A percentile compares a stretch with the other conserved stretches of the same genome.
These are phyloP conservation scores for Sclerotinia nivalis DNA, from an alignment of 2,329 filamentous ascomycete species.

Conservation along the genomic window DNA sequence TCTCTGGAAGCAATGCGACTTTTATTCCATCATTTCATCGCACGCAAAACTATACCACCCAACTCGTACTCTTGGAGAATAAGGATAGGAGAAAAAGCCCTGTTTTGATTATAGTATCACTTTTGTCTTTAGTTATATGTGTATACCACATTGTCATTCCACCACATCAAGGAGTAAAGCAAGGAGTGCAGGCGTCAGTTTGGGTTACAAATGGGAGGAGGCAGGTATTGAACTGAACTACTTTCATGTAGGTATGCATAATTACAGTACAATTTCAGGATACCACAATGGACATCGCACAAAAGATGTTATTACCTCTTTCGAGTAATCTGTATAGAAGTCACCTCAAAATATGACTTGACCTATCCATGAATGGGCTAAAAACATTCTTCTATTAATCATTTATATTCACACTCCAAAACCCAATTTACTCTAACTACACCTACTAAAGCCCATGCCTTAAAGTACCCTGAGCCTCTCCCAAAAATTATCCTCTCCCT, in stretches of 20 bases:
- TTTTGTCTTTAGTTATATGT: constrained; percentile 4
- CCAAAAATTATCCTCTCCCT: constrained; percentile 5
- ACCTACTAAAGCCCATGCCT: constrained; percentile 8
- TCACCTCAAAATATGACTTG: not conserved
- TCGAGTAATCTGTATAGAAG: not conserved
- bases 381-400: not conserved
- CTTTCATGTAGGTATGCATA: constrained; percentile 15
- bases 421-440: constrained; percentile 22
- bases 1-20: constrained; percentile 4
- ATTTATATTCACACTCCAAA: constrained; percentile 12
- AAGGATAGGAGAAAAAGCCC: constrained; percentile 10
- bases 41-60: not conserved
- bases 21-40: constrained; percentile 1
- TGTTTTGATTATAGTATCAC: constrained; percentile 9
- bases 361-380: not conserved
- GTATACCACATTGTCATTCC: constrained; percentile 12
- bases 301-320: not conserved
- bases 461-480: not conserved
- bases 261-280: constrained; percentile 18
- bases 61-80: not conserved
- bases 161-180: constrained; percentile 9
- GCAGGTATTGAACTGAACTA: constrained; percentile 11
- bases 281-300: not conserved
- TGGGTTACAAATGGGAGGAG: not conserved
- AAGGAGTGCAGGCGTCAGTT: constrained; percentile 16